Base-by-base conservation (phyloP, 441 rosid genomes). In the Arabidopsis hybrid region DNA sequence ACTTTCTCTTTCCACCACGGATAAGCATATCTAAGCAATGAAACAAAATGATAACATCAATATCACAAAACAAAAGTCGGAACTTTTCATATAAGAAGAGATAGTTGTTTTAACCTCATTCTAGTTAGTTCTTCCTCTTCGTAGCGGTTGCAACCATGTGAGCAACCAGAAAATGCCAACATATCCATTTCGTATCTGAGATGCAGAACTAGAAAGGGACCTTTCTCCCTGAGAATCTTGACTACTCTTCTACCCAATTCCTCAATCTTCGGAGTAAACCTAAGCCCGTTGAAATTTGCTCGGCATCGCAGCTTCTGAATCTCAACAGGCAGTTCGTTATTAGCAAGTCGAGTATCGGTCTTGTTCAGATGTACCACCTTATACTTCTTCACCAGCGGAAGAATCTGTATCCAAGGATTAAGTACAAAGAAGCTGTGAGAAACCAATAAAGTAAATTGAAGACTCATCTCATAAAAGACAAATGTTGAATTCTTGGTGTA, bases 1-100 rank as follows among this genome's bases (percentile, higher is more conserved):
- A 85, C 83, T 76, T 89, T 89, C 69, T 89, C 91, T 73, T 86
- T 89, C 94, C 94, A 89, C 91, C 90, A 89, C 4, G 90, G 91
- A 77, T 87, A 86, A 50, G 89, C 90, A 85, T 89, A 89, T 77
- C 94, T 89, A 62, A 31, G 60, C 42, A 46, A 52, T 17, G 60
- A n/a, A 66, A 29, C 3, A 29, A 0, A 0, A 62, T 1, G 0
- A 46, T 35, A 53, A 53, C 46, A 53, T 53, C 36, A 40, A 64
- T n/a, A 14, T 53, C 11, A 21, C 16, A 1, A 7, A 38, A 17
- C 0, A 16, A 31, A 71, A 67, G 43, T 42, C 0, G 3, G 29
- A 52, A 35, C 10, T 21, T 40, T 21, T 4, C 7, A 13, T 13
- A 13, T 42, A 36, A 18, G 17, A 43, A 43, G 17, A 5, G 14